Evolutionary conservation across 2,329 filamentous ascomycete species (phyloP), one percentile per base, ranked within the genome.

Genomic region (Ophiobolus disseminans): DNA sequence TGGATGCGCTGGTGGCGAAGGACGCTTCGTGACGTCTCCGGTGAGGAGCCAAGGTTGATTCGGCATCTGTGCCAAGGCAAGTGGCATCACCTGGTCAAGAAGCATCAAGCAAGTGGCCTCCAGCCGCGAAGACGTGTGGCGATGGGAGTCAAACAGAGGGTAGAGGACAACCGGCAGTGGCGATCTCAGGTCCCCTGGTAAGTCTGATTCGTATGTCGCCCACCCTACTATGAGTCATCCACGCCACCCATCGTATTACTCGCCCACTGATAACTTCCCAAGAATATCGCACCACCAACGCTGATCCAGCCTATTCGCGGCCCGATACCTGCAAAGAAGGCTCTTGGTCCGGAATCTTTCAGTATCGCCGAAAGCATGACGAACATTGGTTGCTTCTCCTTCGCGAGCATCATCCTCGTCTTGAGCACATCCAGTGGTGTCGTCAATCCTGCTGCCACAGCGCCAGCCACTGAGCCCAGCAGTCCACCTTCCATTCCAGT

Each of bases 371-470:
- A 78, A 55, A 93, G 77, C 52, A 96, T 79, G 4, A 73, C 71
- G 25, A 76, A 70, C 55, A 85, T 81, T 10, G 79, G 82, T 70
- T 83, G 83, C 61, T 79, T 84, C 78, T 87, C 84, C 65, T 85
- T 82, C 11, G 89, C 88, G 60, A 99, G 78, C 94, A 99, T 99
- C 75, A 97, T 87, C 57, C 94, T 81, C 57, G 94, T 99, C 84
- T 99, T 99, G 60, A 99, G 80, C 54, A 99, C 94, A 75, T 99
- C 94, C 55, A 99, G 76, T 30, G 94, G 94, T 42, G 94, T 99
- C 19, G 94, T 99, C 50, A 93, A 70, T 0, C 84, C 93, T 0
- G 94, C 94, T 0, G 94, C 91, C 30, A 97, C 80, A 1, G 87
- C 91, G 1, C 94, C 94, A 0, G 91, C 86, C 26, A 91, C 68